Evolutionary conservation across 1,284 basidiomycete genomes (phyloP).

Genomic region (Boletus calvinii): DNA sequence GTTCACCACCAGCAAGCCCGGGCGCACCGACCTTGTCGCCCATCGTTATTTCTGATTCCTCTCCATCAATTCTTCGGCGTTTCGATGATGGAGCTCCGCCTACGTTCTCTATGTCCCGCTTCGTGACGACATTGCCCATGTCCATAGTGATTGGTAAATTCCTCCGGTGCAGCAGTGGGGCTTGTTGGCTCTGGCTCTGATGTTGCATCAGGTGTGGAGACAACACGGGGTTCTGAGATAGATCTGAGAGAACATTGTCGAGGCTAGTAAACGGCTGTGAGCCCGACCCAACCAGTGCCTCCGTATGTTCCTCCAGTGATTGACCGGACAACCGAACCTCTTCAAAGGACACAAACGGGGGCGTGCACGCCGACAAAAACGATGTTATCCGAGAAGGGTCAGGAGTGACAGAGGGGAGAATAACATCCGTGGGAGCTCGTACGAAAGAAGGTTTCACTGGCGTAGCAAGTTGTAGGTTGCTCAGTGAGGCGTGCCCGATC

Average conservation of each 20-base stretch:
- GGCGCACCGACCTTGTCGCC: neutral
- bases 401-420: neutral
- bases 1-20: neutral
- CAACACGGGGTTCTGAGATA: neutral
- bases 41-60: neutral
- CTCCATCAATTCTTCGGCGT: constrained; percentile 17
- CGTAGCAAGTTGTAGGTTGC: neutral
- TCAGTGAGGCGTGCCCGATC: neutral
- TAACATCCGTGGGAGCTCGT: constrained; percentile 4
- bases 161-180: neutral
- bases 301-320: neutral
- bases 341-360: constrained; percentile 15
- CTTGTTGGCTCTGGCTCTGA: constrained; percentile 2
- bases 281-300: neutral
- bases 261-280: constrained; percentile 19
- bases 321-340: neutral
- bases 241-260: constrained; percentile 13
- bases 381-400: constrained; percentile 1
- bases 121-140: neutral
- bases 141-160: neutral
- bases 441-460: neutral
- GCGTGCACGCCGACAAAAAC: constrained; percentile 6
- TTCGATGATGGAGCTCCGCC: constrained; percentile 9
- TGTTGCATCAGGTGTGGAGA: neutral
- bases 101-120: constrained; percentile 9